Evolutionary conservation across 345 rosid species (phyloP), one percentile per base, ranked within the genome.

Genomic region (Citropsis articulata): DNA sequence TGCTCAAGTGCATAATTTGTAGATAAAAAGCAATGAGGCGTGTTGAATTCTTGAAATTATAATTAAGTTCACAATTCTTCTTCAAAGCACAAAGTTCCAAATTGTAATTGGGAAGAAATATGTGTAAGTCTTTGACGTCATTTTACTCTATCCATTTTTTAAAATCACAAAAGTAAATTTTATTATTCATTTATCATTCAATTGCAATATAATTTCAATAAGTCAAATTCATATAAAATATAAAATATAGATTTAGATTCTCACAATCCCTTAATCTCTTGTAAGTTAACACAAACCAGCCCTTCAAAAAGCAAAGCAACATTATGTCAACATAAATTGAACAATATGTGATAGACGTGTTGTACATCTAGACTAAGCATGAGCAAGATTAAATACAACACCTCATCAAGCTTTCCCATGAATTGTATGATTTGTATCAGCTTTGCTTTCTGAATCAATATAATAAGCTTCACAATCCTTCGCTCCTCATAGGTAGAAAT

Each of bases 351-450:
- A 33, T 30, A 36, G 68, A 57, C 59, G 9, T 31, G 70, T 53
- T 38, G 9, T 38, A 31, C 19, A 7, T 40, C 31, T 21, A 35
- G 66, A 30, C 48, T 53, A 12, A 25, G 35, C 72, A 57, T 56
- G 13, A 69, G 25, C 57, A 75, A 71, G 30, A 50, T 76, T 48
- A 68, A 35, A 25, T 13, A 6, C 65, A 62, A 18, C 84, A 93
- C 99, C 92, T 93, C 93, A 35, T 95, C 90, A 71, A 95, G 98
- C 86, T 93, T 97, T 0, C 97, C 75, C 84, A 93, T 76, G 65
- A 95, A n/a, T n/a, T n/a, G n/a, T n/a, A n/a, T n/a, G n/a, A n/a
- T 93, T 63, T 92, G 97, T 21, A 95, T 97, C 75, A 92, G 85
- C 84, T 91, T 95, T 81, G 40, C 40, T 36, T 36, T 36, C 36